A percentile compares a stretch with the other conserved stretches of the same genome.
Conservation (phyloP, 2,329 filamentous ascomycete genomes). For the Berkeleyomyces rouxiae region DNA sequence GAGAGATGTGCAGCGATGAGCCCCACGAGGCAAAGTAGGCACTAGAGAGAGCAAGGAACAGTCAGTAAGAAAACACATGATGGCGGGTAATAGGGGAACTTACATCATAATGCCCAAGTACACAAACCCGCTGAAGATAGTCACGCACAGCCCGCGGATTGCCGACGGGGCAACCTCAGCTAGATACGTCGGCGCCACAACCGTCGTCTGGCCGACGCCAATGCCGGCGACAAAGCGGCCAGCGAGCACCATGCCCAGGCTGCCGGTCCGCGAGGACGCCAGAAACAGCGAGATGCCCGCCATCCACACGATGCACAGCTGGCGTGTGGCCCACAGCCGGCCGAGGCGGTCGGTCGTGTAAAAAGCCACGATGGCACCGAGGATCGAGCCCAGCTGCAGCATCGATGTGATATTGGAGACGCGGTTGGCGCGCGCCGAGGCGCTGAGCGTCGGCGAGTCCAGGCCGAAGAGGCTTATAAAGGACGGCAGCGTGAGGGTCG, state of each 20-base stretch:
- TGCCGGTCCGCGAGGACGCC: constrained; percentile 32
- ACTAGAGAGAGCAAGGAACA: neutral
- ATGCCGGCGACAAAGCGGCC: constrained; percentile 50
- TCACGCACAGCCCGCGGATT: constrained; percentile 57
- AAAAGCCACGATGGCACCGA: constrained; percentile 48
- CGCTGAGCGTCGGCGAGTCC: constrained; percentile 34
- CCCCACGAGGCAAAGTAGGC: constrained; percentile 64
- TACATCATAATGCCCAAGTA: constrained; percentile 58
- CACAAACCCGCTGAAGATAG: constrained; percentile 35
- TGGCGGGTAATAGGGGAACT: neutral
- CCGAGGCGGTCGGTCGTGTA: constrained; percentile 42
- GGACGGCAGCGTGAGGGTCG: constrained; percentile 25
- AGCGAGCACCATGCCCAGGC: constrained; percentile 41
- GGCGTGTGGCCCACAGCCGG: constrained; percentile 44
- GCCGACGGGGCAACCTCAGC: constrained; percentile 54
- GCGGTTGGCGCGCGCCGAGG: constrained; percentile 44
- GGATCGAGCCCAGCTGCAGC: constrained; percentile 65
- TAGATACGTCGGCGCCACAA: constrained; percentile 55
- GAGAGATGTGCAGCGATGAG: constrained; percentile 31
- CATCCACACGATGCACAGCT: constrained; percentile 41
- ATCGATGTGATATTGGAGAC: constrained; percentile 65
- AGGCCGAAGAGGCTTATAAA: constrained; percentile 33
- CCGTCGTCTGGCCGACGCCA: constrained; percentile 49
- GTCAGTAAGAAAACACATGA: neutral
- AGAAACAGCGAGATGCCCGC: constrained; percentile 43